Evolutionary conservation across 345 rosid species (phyloP).

Genomic region (Lumnitzera littorea): DNA sequence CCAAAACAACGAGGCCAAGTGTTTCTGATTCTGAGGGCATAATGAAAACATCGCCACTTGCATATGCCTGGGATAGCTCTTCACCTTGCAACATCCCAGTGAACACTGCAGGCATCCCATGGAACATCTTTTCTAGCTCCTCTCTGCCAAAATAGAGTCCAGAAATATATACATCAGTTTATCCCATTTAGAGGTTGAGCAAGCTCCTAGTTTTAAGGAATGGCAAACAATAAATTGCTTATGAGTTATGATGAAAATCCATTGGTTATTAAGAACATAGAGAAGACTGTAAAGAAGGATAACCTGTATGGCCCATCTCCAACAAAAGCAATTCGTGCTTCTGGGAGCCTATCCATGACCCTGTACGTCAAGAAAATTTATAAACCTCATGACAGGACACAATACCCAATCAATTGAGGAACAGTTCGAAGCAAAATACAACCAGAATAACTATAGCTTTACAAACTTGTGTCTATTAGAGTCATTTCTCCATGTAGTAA

Average conservation of each 20-base stretch:
- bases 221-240: too few relatives aligned
- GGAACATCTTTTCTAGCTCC: slow-evolving; percentile 77
- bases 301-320: slow-evolving; percentile 99
- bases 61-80: slow-evolving; percentile 94
- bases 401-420: too few relatives aligned
- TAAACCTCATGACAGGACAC: not conserved
- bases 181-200: not conserved
- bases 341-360: slow-evolving; percentile 88
- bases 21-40: slow-evolving; percentile 99
- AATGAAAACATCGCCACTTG: slow-evolving; percentile 90
- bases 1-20: slow-evolving; percentile 90
- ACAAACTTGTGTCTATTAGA: too few relatives aligned
- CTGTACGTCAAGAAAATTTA: slow-evolving; percentile 27
- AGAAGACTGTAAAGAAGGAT: not conserved
- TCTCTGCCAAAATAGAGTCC: slow-evolving; percentile 32
- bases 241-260: too few relatives aligned
- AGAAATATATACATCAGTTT: not conserved
- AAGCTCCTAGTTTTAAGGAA: not conserved
- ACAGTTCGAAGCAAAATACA: too few relatives aligned
- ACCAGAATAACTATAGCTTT: too few relatives aligned
- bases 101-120: slow-evolving; percentile 85
- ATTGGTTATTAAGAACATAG: too few relatives aligned
- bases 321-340: slow-evolving; percentile 77
- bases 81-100: slow-evolving; percentile 89
- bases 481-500: too few relatives aligned